Conservation (phyloP, 495 filamentous ascomycete species). For the Lophium mytilinum region DNA sequence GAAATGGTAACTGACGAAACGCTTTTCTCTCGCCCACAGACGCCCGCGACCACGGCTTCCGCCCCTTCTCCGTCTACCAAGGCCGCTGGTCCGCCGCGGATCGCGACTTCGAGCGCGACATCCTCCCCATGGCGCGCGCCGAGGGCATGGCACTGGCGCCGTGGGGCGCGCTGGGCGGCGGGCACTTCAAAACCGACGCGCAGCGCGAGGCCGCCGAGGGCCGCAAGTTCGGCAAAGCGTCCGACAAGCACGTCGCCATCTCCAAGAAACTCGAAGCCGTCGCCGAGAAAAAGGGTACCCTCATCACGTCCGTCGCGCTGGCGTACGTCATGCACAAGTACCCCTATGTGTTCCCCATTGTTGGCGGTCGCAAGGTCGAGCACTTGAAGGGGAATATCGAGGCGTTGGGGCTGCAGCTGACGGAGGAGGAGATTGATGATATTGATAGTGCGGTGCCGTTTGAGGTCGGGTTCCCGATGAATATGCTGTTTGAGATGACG, state of each 20-base stretch:
- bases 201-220: slow-evolving; percentile 23
- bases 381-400: slow-evolving; percentile 54
- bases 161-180: slow-evolving; percentile 33
- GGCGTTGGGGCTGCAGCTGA: slow-evolving; percentile 21
- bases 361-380: slow-evolving; percentile 59
- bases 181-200: slow-evolving; percentile 28
- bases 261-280: slow-evolving; percentile 50
- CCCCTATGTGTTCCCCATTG: slow-evolving; percentile 67
- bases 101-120: slow-evolving; percentile 41
- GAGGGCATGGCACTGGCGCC: slow-evolving; percentile 34
- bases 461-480: not conserved
- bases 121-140: slow-evolving; percentile 43
- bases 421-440: slow-evolving; percentile 18
- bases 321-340: slow-evolving; percentile 68
- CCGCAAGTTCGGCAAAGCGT: slow-evolving; percentile 17
- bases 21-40: no score
- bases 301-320: slow-evolving; percentile 46
- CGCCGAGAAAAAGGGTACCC: slow-evolving; percentile 34
- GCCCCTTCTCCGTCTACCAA: slow-evolving; percentile 58
- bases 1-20: no score
- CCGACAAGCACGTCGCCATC: slow-evolving; percentile 43
- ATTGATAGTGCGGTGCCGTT: slow-evolving; percentile 10
- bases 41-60: slow-evolving; percentile 40
- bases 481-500: not conserved
- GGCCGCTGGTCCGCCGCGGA: slow-evolving; percentile 50